phyloP scores from a whole-genome alignment of 148 eudicot genomes.

The Chenopodium berlandieri region DNA sequence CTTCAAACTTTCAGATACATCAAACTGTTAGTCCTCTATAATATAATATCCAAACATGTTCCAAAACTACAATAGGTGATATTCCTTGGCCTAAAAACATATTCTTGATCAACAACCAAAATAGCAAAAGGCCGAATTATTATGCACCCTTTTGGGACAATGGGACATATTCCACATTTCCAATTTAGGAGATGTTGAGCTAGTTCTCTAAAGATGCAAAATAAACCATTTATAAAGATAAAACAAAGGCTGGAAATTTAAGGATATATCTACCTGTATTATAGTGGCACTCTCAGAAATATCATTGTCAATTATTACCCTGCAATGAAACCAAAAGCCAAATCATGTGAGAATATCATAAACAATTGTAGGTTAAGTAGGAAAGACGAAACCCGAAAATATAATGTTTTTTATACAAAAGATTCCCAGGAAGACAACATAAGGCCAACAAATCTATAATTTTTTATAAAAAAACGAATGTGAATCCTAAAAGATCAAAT shows the following conservation, averaged over 20 bases:
- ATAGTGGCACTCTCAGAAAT: conserved; percentile 19
- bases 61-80: neutral
- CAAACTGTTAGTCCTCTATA: neutral
- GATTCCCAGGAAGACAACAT: conserved; percentile 33
- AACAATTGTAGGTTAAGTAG: conserved; percentile 25
- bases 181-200: neutral
- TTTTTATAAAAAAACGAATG: neutral
- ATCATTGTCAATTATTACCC: conserved; percentile 25
- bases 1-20: neutral
- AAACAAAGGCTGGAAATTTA: neutral
- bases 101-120: neutral
- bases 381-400: conserved; percentile 23
- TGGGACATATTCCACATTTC: neutral
- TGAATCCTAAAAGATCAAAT: conserved; percentile 32
- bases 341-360: conserved; percentile 20
- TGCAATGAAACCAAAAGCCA: conserved; percentile 24
- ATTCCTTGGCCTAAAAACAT: neutral
- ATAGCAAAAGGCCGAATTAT: neutral
- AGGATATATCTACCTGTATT: conserved; percentile 13
- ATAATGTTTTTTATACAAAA: conserved; percentile 18
- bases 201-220: neutral
- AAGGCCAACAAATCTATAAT: conserved; percentile 25
- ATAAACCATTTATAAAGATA: neutral
- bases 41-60: neutral
- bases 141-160: neutral